A percentile compares a stretch with the other conserved stretches of the same genome.
Evolutionary conservation across 2,329 filamentous ascomycete genomes (phyloP).

Genomic region (Lachnellula hyalina): DNA sequence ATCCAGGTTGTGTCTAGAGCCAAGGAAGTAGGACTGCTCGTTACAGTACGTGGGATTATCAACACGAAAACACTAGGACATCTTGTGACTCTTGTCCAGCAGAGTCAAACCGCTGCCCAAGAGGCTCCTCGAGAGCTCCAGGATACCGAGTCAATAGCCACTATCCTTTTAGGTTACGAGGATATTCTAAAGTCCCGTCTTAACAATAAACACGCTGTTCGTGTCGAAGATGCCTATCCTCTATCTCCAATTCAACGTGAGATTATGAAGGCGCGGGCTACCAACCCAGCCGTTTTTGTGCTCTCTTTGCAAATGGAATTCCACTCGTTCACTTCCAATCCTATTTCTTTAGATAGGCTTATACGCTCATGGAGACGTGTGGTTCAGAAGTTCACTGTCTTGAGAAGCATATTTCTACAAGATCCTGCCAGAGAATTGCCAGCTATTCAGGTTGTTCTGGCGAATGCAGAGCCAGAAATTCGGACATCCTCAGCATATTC

Average conservation of each 20-base stretch:
- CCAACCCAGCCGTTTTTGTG: not conserved
- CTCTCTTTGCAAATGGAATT: not conserved
- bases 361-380: not conserved
- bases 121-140: not conserved
- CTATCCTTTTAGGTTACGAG: not conserved
- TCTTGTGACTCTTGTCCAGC: not conserved
- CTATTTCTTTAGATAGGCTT: not conserved
- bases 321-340: not conserved
- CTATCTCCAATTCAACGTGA: not conserved
- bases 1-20: slow-evolving; percentile 40
- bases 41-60: slow-evolving; percentile 29
- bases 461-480: not conserved
- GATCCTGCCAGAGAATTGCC: not conserved
- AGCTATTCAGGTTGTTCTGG: not conserved
- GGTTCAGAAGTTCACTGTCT: not conserved
- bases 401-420: not conserved
- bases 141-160: not conserved
- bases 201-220: not conserved
- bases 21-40: slow-evolving; percentile 21
- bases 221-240: not conserved
- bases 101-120: not conserved
- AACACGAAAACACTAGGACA: not conserved
- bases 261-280: not conserved
- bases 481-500: not conserved
- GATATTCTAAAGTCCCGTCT: not conserved